Conservation (phyloP, 2,329 filamentous ascomycete genomes). For the Neophaeococcomyces aloes region DNA sequence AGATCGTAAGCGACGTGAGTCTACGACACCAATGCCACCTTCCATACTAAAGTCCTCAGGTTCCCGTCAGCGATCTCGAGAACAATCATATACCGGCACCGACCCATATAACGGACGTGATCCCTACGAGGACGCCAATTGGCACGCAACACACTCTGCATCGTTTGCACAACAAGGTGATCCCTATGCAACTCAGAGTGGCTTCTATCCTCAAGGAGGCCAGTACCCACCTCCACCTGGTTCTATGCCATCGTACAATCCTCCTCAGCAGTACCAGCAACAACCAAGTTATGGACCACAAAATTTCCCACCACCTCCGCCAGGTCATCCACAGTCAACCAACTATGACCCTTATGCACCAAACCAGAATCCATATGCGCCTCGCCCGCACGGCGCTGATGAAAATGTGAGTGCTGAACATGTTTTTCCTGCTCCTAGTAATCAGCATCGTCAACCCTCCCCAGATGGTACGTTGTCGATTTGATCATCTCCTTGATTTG, state of each 20-base stretch:
- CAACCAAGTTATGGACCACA: conserved; percentile 11
- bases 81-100: not conserved
- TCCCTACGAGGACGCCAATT: conserved; percentile 31
- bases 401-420: conserved; percentile 41
- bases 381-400: conserved; percentile 32
- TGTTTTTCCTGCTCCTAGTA: conserved; percentile 25
- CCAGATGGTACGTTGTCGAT: conserved; percentile 33
- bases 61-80: not conserved
- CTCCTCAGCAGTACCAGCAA: not conserved
- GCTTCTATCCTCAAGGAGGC: conserved; percentile 32
- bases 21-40: not conserved
- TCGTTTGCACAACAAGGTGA: conserved; percentile 29
- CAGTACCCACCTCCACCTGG: conserved; percentile 35
- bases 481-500: conserved; percentile 12
- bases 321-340: conserved; percentile 13
- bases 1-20: conserved; percentile 33
- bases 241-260: conserved; percentile 15
- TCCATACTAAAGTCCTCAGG: conserved; percentile 3
- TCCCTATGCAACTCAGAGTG: conserved; percentile 25
- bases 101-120: conserved; percentile 20
- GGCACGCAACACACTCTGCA: conserved; percentile 25
- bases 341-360: not conserved
- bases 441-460: conserved; percentile 26
- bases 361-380: conserved; percentile 31
- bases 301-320: conserved; percentile 9